Evolutionary conservation across 306 rosid species (phyloP), one percentile per base, ranked within the genome.

Genomic region (Hippophae rhamnoides): DNA sequence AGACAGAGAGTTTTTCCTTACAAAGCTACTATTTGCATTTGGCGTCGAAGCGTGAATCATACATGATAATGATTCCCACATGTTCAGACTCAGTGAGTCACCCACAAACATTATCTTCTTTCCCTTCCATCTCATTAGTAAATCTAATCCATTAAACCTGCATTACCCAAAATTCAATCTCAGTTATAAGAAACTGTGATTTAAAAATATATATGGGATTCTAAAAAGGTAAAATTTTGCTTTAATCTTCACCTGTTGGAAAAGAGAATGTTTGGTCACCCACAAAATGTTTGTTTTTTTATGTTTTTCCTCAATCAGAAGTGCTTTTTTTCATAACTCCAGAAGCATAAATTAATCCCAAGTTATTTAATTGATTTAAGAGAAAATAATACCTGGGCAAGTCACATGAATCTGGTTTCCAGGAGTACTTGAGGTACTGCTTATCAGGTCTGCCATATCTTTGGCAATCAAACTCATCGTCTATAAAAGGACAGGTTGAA

Each of bases 51-150:
- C 81, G 18, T 81, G 85, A 65, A 92, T 81, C 89, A 92, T 78
- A 72, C 99, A 92, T 5, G 88, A 60, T 58, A 92, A 53, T 44
- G 99, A 92, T 82, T 92, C 93, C 95, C 95, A 92, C 99, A 85
- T 85, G 78, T 92, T 92, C 52, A 88, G 51, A 80, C 99, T 92
- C 93, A 92, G 84, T 46, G 99, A 92, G 68, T 92, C 99, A 0
- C 99, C 99, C 67, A 92, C 99, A 65, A 92, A 92, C 99, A 92
- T 88, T 85, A 92, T 85, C 81, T 80, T 85, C 74, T 85, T 92
- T 56, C 95, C 99, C 6, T 59, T 81, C 95, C 95, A 92, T 9
- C 60, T 81, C 42, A 31, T 85, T 68, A 92, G 53, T 42, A 92
- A 74, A 60, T 70, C 88, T 48, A 11, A 8, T 44, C 99, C 99